Conservation (phyloP, 768 basidiomycete genomes). For the Tylopilus vinaceipallidus region DNA sequence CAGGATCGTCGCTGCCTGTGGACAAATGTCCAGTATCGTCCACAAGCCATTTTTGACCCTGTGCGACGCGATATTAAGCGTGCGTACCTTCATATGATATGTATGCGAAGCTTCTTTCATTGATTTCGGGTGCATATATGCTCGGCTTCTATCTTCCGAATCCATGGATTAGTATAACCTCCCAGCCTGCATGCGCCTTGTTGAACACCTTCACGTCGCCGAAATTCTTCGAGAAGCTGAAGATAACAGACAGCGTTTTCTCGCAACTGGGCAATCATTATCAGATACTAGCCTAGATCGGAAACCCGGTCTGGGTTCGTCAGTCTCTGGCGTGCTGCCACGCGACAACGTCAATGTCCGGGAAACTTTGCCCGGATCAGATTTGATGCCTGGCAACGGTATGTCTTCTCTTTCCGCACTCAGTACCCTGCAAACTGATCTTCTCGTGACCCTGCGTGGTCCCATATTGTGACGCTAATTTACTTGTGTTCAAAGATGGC, state of each 20-base stretch:
- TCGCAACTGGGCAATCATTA: constrained; percentile 35
- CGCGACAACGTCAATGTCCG: neutral
- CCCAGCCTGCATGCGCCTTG: constrained; percentile 68
- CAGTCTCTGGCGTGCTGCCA: neutral
- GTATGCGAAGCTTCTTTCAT: neutral
- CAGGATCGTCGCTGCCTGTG: constrained; percentile 65
- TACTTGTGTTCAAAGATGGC: constrained; percentile 7
- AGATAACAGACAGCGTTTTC: constrained; percentile 37
- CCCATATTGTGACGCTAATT: neutral
- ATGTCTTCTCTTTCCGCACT: neutral
- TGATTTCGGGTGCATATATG: constrained; percentile 14
- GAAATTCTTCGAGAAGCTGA: constrained; percentile 72
- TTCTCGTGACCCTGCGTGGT: neutral
- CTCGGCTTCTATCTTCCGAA: neutral
- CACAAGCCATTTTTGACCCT: constrained; percentile 69
- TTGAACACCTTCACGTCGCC: constrained; percentile 68
- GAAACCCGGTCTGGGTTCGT: neutral
- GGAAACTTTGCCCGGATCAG: neutral
- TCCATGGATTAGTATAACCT: constrained; percentile 56
- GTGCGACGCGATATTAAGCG: constrained; percentile 71
- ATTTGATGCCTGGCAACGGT: constrained; percentile 2
- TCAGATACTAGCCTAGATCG: neutral
- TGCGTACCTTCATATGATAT: constrained; percentile 37
- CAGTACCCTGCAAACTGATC: neutral
- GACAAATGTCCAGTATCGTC: constrained; percentile 62